Conservation (phyloP, 768 basidiomycete genomes). For the Polyporus arcularius region DNA sequence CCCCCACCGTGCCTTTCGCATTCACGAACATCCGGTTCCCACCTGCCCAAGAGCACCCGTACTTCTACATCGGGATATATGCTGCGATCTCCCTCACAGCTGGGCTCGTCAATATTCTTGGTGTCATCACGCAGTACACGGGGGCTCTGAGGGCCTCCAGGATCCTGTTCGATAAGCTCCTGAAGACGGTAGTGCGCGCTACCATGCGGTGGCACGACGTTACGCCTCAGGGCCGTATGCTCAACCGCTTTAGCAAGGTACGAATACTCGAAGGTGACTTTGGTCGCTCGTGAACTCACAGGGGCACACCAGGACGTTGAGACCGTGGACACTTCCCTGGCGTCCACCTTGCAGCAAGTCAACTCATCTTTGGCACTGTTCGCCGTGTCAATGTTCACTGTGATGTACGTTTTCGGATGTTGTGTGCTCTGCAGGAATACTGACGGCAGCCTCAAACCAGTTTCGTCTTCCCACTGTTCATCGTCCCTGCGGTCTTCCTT, state of each 20-base stretch:
- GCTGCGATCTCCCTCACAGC: conserved; percentile 57
- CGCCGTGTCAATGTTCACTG: conserved; percentile 71
- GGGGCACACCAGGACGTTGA: conserved; percentile 63
- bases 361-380: conserved; percentile 79
- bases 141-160: conserved; percentile 49
- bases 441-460: conserved; percentile 37
- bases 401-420: conserved; percentile 49
- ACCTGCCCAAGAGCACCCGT: conserved; percentile 55
- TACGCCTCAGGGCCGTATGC: conserved; percentile 83
- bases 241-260: conserved; percentile 82
- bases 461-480: conserved; percentile 78
- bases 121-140: conserved; percentile 57
- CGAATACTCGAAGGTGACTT: neutral
- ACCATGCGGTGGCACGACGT: conserved; percentile 87
- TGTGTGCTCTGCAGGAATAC: neutral
- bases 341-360: conserved; percentile 69
- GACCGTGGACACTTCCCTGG: conserved; percentile 77
- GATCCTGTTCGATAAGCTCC: conserved; percentile 48
- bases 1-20: neutral
- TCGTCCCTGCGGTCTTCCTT: conserved; percentile 74
- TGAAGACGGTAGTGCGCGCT: conserved; percentile 72
- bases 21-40: conserved; percentile 34
- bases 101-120: conserved; percentile 47
- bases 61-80: conserved; percentile 74
- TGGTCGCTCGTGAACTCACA: conserved; percentile 2